Evolutionary conservation across 106 monocot genomes (phyloP).

Genomic region (Allium cepa): DNA sequence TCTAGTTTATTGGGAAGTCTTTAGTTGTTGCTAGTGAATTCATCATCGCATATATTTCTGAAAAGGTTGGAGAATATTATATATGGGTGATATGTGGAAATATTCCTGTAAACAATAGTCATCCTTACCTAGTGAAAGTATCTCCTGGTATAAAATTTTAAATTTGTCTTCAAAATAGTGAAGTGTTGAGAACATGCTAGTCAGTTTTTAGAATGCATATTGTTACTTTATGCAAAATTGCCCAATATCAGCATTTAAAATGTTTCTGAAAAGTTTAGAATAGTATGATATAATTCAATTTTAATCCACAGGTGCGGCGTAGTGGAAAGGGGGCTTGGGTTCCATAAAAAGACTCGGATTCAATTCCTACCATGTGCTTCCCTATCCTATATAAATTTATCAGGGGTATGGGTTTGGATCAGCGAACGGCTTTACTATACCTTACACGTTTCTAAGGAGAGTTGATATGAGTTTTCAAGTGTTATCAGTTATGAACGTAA

Average conservation of each 20-base stretch:
- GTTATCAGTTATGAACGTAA: constrained; percentile 27
- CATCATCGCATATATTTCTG: constrained; percentile 60
- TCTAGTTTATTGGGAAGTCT: constrained; percentile 20
- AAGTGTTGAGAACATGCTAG: too few relatives aligned
- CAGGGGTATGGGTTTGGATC: too few relatives aligned
- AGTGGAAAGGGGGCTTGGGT: too few relatives aligned
- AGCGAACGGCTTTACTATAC: too few relatives aligned
- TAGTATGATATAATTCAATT: neutral
- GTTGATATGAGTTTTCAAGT: constrained; percentile 40
- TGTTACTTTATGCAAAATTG: neutral
- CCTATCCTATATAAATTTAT: too few relatives aligned
- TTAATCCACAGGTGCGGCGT: neutral
- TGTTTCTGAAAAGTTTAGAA: too few relatives aligned
- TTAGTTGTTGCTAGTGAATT: constrained; percentile 44
- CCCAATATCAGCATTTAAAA: too few relatives aligned
- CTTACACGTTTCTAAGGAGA: constrained; percentile 16
- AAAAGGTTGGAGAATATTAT: constrained; percentile 62
- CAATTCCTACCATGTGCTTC: too few relatives aligned
- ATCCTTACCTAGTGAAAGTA: constrained; percentile 46
- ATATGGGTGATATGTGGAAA: constrained; percentile 76
- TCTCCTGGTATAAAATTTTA: constrained; percentile 38
- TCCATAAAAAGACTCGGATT: too few relatives aligned
- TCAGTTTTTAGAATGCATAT: too few relatives aligned
- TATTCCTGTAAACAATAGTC: constrained; percentile 57
- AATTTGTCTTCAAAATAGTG: too few relatives aligned